These are phyloP conservation scores for Smallanthus sonchifolius DNA, from an alignment of 129 eudicot genomes.

Conservation along the genomic window DNA sequence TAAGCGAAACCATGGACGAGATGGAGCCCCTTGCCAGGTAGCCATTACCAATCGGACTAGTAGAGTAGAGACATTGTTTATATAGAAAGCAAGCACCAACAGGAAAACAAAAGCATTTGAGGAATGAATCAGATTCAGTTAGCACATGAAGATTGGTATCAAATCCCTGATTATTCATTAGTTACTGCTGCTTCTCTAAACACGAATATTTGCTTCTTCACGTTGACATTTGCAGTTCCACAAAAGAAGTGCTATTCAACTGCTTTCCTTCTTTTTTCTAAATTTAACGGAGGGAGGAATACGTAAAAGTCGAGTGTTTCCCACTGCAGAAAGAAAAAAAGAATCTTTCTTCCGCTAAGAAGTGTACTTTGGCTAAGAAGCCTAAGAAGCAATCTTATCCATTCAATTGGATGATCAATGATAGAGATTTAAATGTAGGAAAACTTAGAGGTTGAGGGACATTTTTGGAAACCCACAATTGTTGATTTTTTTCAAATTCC, in stretches of 20 bases:
- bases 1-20: constrained; percentile 51
- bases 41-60: constrained; percentile 37
- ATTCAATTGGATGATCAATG: too few species aligned
- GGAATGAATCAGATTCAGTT: constrained; percentile 27
- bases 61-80: constrained; percentile 1
- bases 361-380: too few species aligned
- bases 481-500: too few species aligned
- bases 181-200: constrained; percentile 11
- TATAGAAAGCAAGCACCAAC: neutral
- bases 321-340: neutral
- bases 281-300: neutral
- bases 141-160: constrained; percentile 28
- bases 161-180: constrained; percentile 9
- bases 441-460: too few species aligned
- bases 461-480: too few species aligned
- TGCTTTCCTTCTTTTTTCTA: neutral
- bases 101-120: neutral
- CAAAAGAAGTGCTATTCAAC: neutral
- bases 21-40: constrained; percentile 40
- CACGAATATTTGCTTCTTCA: neutral
- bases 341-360: neutral
- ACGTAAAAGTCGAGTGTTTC: neutral
- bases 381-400: too few species aligned
- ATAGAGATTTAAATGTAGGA: too few species aligned
- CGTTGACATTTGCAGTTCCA: neutral